Conservation (phyloP, 108 stramenopile species). For the Epipyxis sp. region DNA sequence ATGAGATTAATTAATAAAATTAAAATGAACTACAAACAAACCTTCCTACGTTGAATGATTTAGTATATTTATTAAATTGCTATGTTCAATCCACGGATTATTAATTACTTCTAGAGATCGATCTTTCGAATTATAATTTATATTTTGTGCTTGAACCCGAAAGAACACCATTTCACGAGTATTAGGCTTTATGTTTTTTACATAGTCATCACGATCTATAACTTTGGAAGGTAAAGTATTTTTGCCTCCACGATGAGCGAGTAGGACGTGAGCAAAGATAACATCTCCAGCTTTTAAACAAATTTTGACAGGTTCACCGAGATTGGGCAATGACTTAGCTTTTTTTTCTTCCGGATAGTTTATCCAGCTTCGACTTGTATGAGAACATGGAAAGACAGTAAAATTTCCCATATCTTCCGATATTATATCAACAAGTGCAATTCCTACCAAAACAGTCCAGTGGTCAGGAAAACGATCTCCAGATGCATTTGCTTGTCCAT, state of each 20-base stretch:
- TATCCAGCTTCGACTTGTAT: neutral
- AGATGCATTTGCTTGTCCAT: constrained; percentile 1
- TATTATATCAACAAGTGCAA: constrained; percentile 11
- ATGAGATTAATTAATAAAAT: no score
- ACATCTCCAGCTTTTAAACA: neutral
- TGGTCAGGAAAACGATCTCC: constrained; percentile 32
- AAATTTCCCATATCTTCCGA: constrained; percentile 15
- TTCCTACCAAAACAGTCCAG: constrained; percentile 4
- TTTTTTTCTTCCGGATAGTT: constrained; percentile 15
- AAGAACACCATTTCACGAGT: neutral
- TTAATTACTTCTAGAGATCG: neutral
- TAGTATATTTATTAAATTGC: neutral
- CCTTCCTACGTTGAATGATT: no score
- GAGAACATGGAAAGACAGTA: constrained; percentile 25
- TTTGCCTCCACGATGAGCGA: constrained; percentile 28
- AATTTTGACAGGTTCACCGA: neutral
- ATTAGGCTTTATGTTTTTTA: neutral
- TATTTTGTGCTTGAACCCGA: neutral
- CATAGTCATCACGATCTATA: neutral
- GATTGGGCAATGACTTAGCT: neutral
- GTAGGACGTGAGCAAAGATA: neutral
- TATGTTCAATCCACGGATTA: neutral
- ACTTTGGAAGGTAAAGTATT: neutral
- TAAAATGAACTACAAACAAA: no score
- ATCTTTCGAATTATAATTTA: neutral